Evolutionary conservation across 495 filamentous ascomycete genomes (phyloP), one percentile per base, ranked within the genome.

Genomic region (Penicillium coffeae): DNA sequence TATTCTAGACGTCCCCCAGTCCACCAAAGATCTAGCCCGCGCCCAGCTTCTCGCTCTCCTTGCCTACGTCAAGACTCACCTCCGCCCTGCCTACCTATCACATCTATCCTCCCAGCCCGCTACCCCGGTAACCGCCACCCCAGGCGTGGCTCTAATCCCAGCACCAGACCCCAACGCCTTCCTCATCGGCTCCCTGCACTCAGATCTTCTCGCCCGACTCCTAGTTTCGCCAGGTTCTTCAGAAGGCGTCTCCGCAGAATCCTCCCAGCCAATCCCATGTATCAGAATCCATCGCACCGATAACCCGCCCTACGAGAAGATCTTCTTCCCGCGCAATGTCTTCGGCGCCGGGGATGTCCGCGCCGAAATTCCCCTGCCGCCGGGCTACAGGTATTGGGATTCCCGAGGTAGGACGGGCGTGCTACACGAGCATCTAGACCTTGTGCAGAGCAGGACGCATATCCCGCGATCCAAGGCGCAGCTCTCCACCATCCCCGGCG

Each of bases 381-480:
- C 33, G 1, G 70, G 59, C 5, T 72, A 72, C 45, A 55, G 58
- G 10, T 72, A 58, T 50, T 37, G 45, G 14, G 55, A 68, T 49
- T 48, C 44, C 2, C 10, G 19, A 0, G 70, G 70, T 1, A 42
- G 43, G 2, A 15, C 20, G 2, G 63, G 68, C 1, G 52, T 74
- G 7, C 48, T 52, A 7, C 36, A 51, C 0, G 27, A 40, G 20
- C 66, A 75, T 38, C 42, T 68, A n/a, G 56, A 64, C 30, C 58
- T 73, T n/a, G 68, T 73, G 36, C 56, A 60, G 40, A 61, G 58
- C 45, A 59, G 72, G 3, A 74, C 72, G 16, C 46, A 65, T 52
- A 72, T 75, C 27, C 69, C 66, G 5, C 51, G 72, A 0, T 62
- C 66, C 0, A 51, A 40, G 40, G 38, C 47, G 36, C 64, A 64